Evolutionary conservation across 768 basidiomycete genomes (phyloP), one percentile per base, ranked within the genome.

Genomic region (Russula earlei): DNA sequence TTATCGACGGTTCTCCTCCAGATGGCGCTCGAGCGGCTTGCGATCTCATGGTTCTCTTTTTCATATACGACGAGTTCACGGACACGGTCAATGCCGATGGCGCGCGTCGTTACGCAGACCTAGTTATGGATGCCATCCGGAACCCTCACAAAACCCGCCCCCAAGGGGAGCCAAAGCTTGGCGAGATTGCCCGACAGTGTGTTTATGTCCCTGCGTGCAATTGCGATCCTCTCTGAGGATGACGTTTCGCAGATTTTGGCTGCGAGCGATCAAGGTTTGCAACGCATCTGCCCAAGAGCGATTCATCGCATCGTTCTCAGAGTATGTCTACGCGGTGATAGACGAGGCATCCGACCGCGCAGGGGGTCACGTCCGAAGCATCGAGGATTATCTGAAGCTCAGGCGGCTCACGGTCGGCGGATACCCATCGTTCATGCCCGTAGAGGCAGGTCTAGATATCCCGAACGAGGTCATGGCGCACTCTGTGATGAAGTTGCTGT

Each of bases 31-130:
- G 74, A 17, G 64, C 69, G 14, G 70, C 67, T 7, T 76, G 77
- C 49, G 78, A 80, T 53, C 64, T 80, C 46, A 78, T 80, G 75
- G 72, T 77, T 43, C 55, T 78, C 6, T 70, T 76, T 63, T 79
- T 77, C 60, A 52, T 78, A 24, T 69, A 74, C 58, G 79, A 81
- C 61, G 77, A 78, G 62, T 71, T 72, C 56, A 73, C 77, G 6
- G 80, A 82, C 64, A 65, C 69, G 20, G 67, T 67, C 0, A 55
- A 67, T 24, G 67, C 59, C 0, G 33, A 62, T 1, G 68, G 60
- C 5, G 76, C 69, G 8, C 68, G 66, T 2, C 25, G 60, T 7
- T 63, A 69, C 34, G 69, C 66, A 0, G 63, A 69, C n/a, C 67
- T 72, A 11, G 65, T 74, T 20, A 72, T 74, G 64, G 71, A 75